Conservation (phyloP, 1,284 basidiomycete genomes). For the Coriolopsis trogii region DNA sequence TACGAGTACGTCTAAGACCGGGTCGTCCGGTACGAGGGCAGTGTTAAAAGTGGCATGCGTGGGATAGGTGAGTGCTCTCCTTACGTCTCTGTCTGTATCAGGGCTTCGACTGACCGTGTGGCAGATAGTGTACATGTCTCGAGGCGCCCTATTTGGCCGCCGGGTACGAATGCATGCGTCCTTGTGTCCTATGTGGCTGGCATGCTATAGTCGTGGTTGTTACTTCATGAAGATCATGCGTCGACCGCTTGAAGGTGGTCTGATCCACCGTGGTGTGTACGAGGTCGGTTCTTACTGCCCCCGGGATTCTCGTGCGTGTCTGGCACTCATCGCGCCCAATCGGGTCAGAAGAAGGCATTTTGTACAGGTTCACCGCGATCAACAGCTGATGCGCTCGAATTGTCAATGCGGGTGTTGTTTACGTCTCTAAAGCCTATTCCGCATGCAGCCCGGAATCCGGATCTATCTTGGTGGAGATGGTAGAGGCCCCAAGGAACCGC, state of each 20-base stretch:
- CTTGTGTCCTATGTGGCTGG: not conserved
- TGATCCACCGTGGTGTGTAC: slow-evolving; percentile 15
- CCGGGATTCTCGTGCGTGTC: slow-evolving; percentile 20
- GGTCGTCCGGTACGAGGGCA: not conserved
- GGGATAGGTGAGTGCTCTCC: slow-evolving; percentile 5
- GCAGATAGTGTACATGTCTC: not conserved
- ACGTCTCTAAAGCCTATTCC: slow-evolving; percentile 10
- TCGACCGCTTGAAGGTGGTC: not conserved
- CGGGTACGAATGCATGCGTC: slow-evolving; percentile 2
- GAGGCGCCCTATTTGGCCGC: not conserved
- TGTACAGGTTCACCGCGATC: slow-evolving; percentile 11
- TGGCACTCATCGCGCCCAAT: slow-evolving; percentile 19
- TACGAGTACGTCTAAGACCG: slow-evolving; percentile 2
- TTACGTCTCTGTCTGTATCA: slow-evolving; percentile 5
- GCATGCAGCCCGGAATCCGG: slow-evolving; percentile 6
- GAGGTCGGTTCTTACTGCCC: slow-evolving; percentile 15
- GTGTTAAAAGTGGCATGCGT: not conserved
- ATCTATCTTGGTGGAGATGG: not conserved
- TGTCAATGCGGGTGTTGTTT: slow-evolving; percentile 10
- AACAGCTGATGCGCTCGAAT: slow-evolving; percentile 14
- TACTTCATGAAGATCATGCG: not conserved
- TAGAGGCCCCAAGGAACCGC: slow-evolving; percentile 8
- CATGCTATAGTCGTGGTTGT: not conserved
- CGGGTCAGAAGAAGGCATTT: slow-evolving; percentile 13
- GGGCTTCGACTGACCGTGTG: not conserved